Evolutionary conservation across 495 filamentous ascomycete species (phyloP).

Genomic region (Thozetella sp.): DNA sequence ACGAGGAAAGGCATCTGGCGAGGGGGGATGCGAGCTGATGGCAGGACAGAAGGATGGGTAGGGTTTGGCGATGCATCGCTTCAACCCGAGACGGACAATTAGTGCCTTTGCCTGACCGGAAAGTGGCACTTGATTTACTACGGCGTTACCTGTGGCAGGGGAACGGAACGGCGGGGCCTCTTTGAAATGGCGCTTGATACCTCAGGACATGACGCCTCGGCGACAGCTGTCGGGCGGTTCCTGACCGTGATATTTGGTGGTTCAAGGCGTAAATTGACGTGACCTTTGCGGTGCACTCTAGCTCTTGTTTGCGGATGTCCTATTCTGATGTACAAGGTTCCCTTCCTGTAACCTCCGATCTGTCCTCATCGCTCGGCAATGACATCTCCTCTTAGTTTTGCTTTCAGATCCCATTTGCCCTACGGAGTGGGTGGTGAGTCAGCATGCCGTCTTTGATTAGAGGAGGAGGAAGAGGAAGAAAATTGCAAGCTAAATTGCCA

Average conservation of each 20-base stretch:
- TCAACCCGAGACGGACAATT: too few relatives aligned
- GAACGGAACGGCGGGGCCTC: not conserved
- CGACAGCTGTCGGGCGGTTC: too few relatives aligned
- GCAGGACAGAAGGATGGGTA: too few relatives aligned
- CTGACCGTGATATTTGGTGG: too few relatives aligned
- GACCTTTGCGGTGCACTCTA: not conserved
- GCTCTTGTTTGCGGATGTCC: not conserved
- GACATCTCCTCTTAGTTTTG: slow-evolving; percentile 83
- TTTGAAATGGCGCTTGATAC: not conserved
- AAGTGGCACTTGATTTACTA: not conserved
- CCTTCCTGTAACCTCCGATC: not conserved
- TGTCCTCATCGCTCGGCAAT: slow-evolving; percentile 68
- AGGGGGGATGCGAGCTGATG: too few relatives aligned
- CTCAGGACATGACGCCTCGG: not conserved
- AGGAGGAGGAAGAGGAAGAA: not conserved
- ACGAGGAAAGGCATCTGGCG: not conserved
- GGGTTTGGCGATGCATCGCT: too few relatives aligned
- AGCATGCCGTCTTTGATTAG: not conserved
- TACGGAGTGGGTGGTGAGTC: slow-evolving; percentile 32
- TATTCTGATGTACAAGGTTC: slow-evolving; percentile 29
- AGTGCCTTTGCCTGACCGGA: too few relatives aligned
- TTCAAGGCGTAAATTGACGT: not conserved
- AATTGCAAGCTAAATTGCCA: not conserved
- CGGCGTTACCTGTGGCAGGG: not conserved
- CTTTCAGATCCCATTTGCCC: slow-evolving; percentile 86